These are phyloP conservation scores for Metschnikowia henanensis DNA, from an alignment of 805 yeast species.

Conservation along the genomic window DNA sequence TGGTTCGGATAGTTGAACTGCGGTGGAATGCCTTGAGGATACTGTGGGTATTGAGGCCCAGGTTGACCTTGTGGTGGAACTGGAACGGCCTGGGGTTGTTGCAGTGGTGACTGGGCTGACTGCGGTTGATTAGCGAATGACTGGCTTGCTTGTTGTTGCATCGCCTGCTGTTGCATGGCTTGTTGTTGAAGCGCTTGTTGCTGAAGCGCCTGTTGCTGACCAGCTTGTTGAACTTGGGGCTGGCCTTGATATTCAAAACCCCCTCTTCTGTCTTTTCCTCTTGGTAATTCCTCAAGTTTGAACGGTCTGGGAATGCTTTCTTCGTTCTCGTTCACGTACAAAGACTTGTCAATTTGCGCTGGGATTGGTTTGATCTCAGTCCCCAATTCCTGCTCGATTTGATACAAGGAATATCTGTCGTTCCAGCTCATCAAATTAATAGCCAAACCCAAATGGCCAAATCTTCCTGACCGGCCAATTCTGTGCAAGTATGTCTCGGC, in stretches of 20 bases:
- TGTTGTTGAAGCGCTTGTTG: constrained; percentile 11
- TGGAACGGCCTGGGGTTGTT: constrained; percentile 3
- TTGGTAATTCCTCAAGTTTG: constrained; percentile 64
- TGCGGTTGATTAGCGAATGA: constrained; percentile 16
- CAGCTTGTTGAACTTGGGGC: constrained; percentile 21
- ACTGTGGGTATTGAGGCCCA: constrained; percentile 14
- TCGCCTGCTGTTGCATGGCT: constrained; percentile 16
- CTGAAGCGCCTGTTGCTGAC: constrained; percentile 2
- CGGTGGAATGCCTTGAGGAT: constrained; percentile 14
- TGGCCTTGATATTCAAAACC: constrained; percentile 47
- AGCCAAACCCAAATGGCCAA: constrained; percentile 97
- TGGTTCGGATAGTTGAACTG: constrained; percentile 22
- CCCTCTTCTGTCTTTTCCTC: constrained; percentile 32
- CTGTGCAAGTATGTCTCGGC: constrained; percentile 98
- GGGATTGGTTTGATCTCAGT: constrained; percentile 98
- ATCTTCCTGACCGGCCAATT: constrained; percentile 99
- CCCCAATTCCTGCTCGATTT: constrained; percentile 95
- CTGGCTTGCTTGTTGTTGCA: constrained; percentile 18
- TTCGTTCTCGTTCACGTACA: constrained; percentile 83
- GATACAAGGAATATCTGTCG: constrained; percentile 89
- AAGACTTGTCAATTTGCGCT: constrained; percentile 80
- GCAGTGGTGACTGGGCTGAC: constrained; percentile 3
- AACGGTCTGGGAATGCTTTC: constrained; percentile 86
- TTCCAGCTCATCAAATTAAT: constrained; percentile 96
- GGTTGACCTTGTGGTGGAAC: constrained; percentile 30